phyloP scores from a whole-genome alignment of 1,284 basidiomycete genomes.

The Anthracocystis setariae region DNA sequence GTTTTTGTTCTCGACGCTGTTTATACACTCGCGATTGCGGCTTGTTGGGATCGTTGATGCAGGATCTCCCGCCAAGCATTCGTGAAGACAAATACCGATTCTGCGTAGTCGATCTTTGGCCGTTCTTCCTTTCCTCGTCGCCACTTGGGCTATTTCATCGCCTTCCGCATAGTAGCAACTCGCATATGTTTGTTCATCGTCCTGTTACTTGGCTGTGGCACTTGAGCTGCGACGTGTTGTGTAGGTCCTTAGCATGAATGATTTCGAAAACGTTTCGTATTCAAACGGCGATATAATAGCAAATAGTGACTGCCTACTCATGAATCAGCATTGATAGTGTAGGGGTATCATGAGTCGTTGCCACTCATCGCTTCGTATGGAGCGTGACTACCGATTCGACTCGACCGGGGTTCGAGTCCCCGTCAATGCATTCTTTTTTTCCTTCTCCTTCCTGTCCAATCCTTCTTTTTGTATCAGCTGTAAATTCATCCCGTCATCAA shows the following conservation, averaged over 20 bases:
- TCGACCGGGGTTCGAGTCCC: constrained; percentile 56
- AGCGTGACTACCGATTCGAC: constrained; percentile 39
- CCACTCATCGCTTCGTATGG: constrained; percentile 27
- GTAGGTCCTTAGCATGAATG: too few species aligned
- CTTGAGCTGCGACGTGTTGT: too few species aligned
- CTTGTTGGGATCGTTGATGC: constrained; percentile 44
- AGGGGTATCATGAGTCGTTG: constrained; percentile 51
- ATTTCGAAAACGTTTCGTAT: too few species aligned
- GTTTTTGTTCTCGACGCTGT: constrained; percentile 63
- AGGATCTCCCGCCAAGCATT: constrained; percentile 6
- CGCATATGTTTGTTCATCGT: too few species aligned
- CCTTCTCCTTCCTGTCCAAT: background rate
- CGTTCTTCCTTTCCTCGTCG: too few species aligned
- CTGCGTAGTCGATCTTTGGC: too few species aligned
- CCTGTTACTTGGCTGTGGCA: too few species aligned
- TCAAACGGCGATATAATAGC: too few species aligned
- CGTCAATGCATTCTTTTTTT: constrained; percentile 42
- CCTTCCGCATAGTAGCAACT: too few species aligned
- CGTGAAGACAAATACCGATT: background rate
- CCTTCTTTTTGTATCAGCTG: too few species aligned
- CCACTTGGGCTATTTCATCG: too few species aligned
- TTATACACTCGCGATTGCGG: constrained; percentile 50
- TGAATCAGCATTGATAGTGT: constrained; percentile 43
- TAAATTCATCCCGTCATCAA: too few species aligned
- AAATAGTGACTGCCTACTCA: background rate